Conservation (phyloP, 2,329 filamentous ascomycete species). For the Zelopaecilomyces penicillatus region DNA sequence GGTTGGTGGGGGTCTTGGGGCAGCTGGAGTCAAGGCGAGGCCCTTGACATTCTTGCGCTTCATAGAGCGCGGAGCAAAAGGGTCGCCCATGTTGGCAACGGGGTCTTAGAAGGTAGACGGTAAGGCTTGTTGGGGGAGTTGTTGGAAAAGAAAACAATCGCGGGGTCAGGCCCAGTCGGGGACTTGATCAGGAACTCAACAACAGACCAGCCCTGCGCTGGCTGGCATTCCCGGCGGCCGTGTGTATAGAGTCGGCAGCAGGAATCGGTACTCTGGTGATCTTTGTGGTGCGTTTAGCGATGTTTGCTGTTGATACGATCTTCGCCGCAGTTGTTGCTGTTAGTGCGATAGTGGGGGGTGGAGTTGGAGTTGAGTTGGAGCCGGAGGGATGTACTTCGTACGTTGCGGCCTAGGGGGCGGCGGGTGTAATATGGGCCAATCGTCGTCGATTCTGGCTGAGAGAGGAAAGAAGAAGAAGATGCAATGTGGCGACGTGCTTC, state of each 20-base stretch:
- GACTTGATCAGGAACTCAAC: background rate
- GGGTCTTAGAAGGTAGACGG: background rate
- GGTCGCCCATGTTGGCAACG: slow-evolving; percentile 46
- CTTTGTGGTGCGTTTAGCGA: too few relatives aligned
- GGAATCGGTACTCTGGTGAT: background rate
- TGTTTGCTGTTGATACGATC: background rate
- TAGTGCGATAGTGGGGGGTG: background rate
- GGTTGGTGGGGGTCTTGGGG: slow-evolving; percentile 62
- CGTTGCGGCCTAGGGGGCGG: too few relatives aligned
- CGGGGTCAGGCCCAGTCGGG: slow-evolving; percentile 1
- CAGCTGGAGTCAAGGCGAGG: slow-evolving; percentile 72
- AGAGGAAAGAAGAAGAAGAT: too few relatives aligned
- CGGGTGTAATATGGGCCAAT: too few relatives aligned
- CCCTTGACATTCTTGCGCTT: slow-evolving; percentile 99
- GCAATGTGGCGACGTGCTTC: too few relatives aligned
- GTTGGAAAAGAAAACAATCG: background rate
- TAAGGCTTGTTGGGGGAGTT: background rate
- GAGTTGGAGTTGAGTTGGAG: too few relatives aligned
- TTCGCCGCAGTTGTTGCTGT: background rate
- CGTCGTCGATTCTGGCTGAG: too few relatives aligned
- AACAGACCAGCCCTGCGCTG: slow-evolving; percentile 12
- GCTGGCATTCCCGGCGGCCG: slow-evolving; percentile 13
- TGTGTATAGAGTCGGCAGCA: slow-evolving; percentile 6
- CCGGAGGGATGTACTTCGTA: too few relatives aligned
- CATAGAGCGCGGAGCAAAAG: slow-evolving; percentile 68